Base-by-base conservation (phyloP, 2,329 filamentous ascomycete species). In the Aspergillus nomiae region DNA sequence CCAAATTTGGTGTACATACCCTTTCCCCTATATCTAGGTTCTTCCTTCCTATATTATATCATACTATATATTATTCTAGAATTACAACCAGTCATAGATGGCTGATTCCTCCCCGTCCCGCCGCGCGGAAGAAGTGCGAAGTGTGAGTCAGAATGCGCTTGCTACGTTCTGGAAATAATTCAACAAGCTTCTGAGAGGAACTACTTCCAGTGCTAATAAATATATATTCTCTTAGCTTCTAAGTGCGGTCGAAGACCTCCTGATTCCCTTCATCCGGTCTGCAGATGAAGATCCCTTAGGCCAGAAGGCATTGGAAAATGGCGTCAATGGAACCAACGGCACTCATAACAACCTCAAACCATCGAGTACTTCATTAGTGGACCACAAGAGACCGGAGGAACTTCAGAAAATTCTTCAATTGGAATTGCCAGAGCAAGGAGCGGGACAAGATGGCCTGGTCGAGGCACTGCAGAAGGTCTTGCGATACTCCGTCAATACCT, bases 401-500 rank as follows among this genome's bases (percentile, higher is more conserved):
- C 81, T 86, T 56, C 80, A 90, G 65, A 79, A 84, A 12, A 81
- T 92, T 46, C 78, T 85, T 2, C 71, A 78, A 48, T 67, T 82
- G 9, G 69, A 75, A 8, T 80, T 92, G 7, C 88, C 90, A 0
- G 3, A 89, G 86, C 9, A 81, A 80, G 65, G 90, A 24, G 70
- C 70, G 36, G 69, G 89, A 1, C 90, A 90, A 69, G 86, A 91
- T 50, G 94, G 94, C 0, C 81, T 97, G 36, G 81, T 97, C 32
- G 84, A 87, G 38, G 87, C 87, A 3, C 85, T 96, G 53, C 82
- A 88, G 68, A 86, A 88, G 64, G 84, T 97, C 24, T 83, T 98
- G 48, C 84, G 87, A 67, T 93, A 96, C 78, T 95, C 91, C 73
- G 94, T 98, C 73, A 99, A 99, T 80, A 97, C 94, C n/a, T 98